Base-by-base conservation (phyloP, 176 grass and related monocot species). In the Carex pumila region DNA sequence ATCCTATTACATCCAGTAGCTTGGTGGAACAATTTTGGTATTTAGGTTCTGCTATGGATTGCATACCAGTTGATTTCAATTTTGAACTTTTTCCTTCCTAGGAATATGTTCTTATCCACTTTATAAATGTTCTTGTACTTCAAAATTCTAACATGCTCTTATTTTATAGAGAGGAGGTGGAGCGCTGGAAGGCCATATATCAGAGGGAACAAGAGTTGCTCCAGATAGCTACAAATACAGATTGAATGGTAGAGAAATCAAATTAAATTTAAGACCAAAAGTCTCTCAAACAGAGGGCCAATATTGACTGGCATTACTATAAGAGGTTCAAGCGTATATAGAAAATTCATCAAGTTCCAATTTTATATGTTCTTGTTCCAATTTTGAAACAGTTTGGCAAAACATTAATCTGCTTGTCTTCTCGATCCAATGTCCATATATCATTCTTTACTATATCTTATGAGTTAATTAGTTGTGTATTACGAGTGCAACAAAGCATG, bases 131-230 rank as follows among this genome's bases (percentile, higher is more conserved):
- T 53, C 71, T 74, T 53, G 45, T 29, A 74, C 71, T 74, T 53
- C 21, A 53, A 52, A 70, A 34, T 77, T 5, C 25, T 77, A 31
- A 77, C 22, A 77, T 31, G 12, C 50, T 55, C n/a, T 79, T 68
- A 18, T 70, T 87, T 18, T 87, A 61, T 91, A 99, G 96, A 87
- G 96, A 95, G 79, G 96, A 99, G 83, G 81, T 99, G 25, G 91
- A 95, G 69, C 86, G 93, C 34, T 91, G 91, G 96, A 99, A 94
- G 68, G 75, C 85, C 18, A 50, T 99, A 34, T 92, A 94, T 73
- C 91, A 92, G 79, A 93, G 88, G 79, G 91, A 82, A 68, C 75
- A 95, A 83, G 68, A 92, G 77, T 93, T 75, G 62, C 96, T 90
- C 60, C 91, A 88, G 49, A 71, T 83, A 80, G 68, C 86, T 17